phyloP scores from a whole-genome alignment of 768 basidiomycete species.

The Termitomyces sp. region DNA sequence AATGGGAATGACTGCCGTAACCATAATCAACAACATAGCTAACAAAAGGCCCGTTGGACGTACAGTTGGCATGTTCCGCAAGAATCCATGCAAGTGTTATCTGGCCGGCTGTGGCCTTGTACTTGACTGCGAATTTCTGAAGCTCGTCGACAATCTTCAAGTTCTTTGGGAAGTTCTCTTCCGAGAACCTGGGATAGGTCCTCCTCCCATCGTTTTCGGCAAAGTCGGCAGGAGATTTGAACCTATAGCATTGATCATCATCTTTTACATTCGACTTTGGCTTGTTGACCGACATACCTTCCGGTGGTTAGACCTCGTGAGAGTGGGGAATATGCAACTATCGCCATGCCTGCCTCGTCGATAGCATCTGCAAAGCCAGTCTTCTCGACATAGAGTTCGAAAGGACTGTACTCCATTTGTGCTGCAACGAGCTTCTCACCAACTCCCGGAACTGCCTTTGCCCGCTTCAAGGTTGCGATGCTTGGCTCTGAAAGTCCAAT shows the following conservation, averaged over 20 bases:
- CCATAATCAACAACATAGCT: neutral
- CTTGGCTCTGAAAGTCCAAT: slow-evolving; percentile 49
- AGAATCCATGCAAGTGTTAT: slow-evolving; percentile 44
- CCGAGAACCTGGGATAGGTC: slow-evolving; percentile 29
- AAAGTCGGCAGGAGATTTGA: slow-evolving; percentile 35
- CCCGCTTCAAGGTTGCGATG: slow-evolving; percentile 39
- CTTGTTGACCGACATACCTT: slow-evolving; percentile 22
- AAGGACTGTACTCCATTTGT: slow-evolving; percentile 41
- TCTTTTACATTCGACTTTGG: neutral
- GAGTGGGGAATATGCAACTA: slow-evolving; percentile 47
- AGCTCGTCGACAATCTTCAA: slow-evolving; percentile 31
- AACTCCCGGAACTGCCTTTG: slow-evolving; percentile 41
- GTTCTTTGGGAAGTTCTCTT: slow-evolving; percentile 39
- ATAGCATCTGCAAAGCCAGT: slow-evolving; percentile 33
- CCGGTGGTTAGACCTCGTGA: slow-evolving; percentile 46
- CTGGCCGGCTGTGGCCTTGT: slow-evolving; percentile 35
- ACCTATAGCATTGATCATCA: slow-evolving; percentile 7
- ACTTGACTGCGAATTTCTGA: slow-evolving; percentile 25
- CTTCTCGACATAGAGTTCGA: slow-evolving; percentile 40
- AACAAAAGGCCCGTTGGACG: neutral
- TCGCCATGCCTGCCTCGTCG: slow-evolving; percentile 36
- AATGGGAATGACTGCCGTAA: neutral
- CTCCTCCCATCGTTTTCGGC: slow-evolving; percentile 32
- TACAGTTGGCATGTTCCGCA: slow-evolving; percentile 20
- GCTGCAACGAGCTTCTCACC: slow-evolving; percentile 25